Evolutionary conservation across 2,329 filamentous ascomycete genomes (phyloP), one percentile per base, ranked within the genome.

Genomic region (Colletotrichum lini): DNA sequence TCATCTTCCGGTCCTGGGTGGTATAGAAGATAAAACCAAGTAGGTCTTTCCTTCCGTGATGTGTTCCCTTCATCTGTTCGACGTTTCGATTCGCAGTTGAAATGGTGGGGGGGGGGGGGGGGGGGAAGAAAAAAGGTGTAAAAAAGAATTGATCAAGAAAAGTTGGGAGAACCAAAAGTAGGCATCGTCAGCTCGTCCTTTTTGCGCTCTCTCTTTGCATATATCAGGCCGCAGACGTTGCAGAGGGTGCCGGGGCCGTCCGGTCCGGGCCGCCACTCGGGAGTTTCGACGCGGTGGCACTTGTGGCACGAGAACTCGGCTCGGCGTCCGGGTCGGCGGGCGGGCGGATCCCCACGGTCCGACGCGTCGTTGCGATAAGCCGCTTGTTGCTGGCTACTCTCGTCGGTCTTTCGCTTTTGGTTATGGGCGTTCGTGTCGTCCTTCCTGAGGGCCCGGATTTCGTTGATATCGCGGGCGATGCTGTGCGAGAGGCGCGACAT

Each of bases 221-320:
- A 78, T 18, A 79, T 91, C 74, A 94, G 82, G 50, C 92, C 92
- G 76, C 92, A 94, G 10, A 92, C 91, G 81, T 94, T 94, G 82
- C 92, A 94, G 49, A 94, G 82, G 8, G 92, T 93, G 72, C 91
- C 86, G 53, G 91, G 91, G 56, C 92, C 92, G 77, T 93, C 91
- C n/a, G 92, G 92, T 42, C 92, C 92, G 76, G 91, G 86, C 71
- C 92, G 88, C 92, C 92, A 94, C 84, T 94, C 91, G 23, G 92
- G 92, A n/a, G 92, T 94, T 79, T 93, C 91, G 52, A 91, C 90
- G 76, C 91, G 88, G 78, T 92, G 92, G 80, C 92, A 94, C 77
- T 72, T 73, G 63, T 75, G 75, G 53, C 77, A 78, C 1, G 65
- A 70, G 23, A 89, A 72, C 15, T 71, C 65, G 30, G 64, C 47